Percentiles rank a stretch among this genome's conserved stretches.
Evolutionary conservation across 441 rosid species (phyloP).

Genomic region (Viola pubescens): DNA sequence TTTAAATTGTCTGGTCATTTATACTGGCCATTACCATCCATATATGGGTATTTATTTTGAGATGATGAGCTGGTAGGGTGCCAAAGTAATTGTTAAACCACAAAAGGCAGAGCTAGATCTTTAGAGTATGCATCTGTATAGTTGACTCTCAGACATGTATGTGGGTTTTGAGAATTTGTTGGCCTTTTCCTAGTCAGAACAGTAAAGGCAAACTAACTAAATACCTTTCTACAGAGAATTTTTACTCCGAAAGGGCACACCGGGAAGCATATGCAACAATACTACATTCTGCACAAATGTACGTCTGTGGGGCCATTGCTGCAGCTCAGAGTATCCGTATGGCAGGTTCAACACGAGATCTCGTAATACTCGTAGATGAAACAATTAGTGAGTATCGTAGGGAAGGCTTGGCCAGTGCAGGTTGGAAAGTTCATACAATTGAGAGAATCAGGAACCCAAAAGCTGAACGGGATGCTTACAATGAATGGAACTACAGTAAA

Average conservation of each 20-base stretch:
- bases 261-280: conserved; percentile 83
- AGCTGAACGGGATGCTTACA: conserved; percentile 66
- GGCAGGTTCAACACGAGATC: conserved; percentile 78
- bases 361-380: conserved; percentile 75
- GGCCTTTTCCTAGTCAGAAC: neutral
- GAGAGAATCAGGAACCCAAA: conserved; percentile 76
- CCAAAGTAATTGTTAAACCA: neutral
- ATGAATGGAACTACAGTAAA: conserved; percentile 89
- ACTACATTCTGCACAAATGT: conserved; percentile 69
- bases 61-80: neutral
- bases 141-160: neutral
- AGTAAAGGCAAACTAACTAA: conserved; percentile 3
- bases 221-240: conserved; percentile 38
- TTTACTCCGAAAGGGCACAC: conserved; percentile 48
- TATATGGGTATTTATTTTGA: neutral
- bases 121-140: neutral
- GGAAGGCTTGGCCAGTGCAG: conserved; percentile 68
- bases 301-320: conserved; percentile 81
- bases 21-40: neutral
- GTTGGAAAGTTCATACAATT: conserved; percentile 74
- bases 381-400: conserved; percentile 58
- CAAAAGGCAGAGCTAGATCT: neutral
- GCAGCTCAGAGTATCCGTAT: conserved; percentile 83
- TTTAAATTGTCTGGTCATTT: neutral
- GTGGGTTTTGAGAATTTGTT: neutral